Conservation (phyloP, 78 protist genomes). For the Dictyostelium firmibasis region DNA sequence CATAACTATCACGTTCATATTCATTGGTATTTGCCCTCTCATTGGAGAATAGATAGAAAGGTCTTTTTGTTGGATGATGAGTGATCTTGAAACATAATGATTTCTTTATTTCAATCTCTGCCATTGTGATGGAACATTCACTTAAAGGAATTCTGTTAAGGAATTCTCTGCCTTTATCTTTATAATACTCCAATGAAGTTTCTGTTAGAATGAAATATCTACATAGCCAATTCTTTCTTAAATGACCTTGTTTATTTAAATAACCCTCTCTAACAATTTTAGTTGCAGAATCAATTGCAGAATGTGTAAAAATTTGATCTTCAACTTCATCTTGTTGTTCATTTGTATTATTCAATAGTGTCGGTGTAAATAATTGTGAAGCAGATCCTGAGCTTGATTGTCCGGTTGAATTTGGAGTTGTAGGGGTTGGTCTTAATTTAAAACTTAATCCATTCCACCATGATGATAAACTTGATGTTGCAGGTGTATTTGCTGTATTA, state of each 20-base stretch:
- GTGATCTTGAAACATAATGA: conserved; percentile 51
- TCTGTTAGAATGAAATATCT: conserved; percentile 62
- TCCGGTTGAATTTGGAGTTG: neutral
- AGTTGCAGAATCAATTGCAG: neutral
- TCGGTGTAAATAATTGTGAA: neutral
- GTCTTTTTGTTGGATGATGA: conserved; percentile 23
- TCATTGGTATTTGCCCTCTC: conserved; percentile 10
- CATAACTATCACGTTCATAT: conserved; percentile 45
- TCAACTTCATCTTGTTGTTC: conserved; percentile 18
- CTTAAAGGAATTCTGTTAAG: conserved; percentile 37
- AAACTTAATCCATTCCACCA: neutral
- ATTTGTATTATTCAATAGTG: neutral
- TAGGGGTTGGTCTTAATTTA: neutral
- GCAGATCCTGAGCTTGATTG: neutral
- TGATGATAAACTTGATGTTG: neutral
- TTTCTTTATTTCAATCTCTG: conserved; percentile 63
- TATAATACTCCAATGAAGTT: conserved; percentile 42
- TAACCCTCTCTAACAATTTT: conserved; percentile 51
- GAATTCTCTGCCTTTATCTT: conserved; percentile 7
- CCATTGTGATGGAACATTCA: conserved; percentile 45
- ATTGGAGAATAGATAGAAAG: conserved; percentile 40
- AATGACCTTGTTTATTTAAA: conserved; percentile 70
- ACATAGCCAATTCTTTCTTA: conserved; percentile 73
- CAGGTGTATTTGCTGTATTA: neutral
- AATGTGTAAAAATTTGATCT: neutral